phyloP scores from a whole-genome alignment of 2,329 filamentous ascomycete species.

The Penicillium sp. region DNA sequence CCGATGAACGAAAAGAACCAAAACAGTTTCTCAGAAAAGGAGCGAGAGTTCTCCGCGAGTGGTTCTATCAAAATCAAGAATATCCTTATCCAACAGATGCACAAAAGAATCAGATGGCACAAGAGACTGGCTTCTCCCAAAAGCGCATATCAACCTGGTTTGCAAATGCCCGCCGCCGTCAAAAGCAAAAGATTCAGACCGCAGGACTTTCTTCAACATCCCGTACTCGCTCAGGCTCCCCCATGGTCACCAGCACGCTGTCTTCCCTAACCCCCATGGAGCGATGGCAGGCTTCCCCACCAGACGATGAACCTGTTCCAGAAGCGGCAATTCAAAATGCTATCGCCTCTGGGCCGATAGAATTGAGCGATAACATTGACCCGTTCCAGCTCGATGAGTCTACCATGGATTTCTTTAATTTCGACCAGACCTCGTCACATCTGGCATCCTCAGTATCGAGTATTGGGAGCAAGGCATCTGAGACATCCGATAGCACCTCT shows the following conservation, averaged over 20 bases:
- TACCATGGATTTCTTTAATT: conserved; percentile 28
- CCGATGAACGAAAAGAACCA: conserved; percentile 22
- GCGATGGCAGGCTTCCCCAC: conserved; percentile 47
- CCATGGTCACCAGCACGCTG: conserved; percentile 41
- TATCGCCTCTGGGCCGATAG: conserved; percentile 18
- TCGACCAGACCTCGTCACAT: conserved; percentile 30
- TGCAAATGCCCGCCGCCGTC: conserved; percentile 52
- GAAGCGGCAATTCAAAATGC: conserved; percentile 43
- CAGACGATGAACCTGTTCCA: conserved; percentile 48
- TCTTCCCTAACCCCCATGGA: conserved; percentile 50
- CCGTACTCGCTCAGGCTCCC: conserved; percentile 43
- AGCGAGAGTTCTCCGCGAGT: conserved; percentile 47
- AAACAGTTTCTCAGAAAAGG: conserved; percentile 49
- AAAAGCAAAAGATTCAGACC: conserved; percentile 38
- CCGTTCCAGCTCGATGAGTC: conserved; percentile 18
- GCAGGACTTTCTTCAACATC: conserved; percentile 21
- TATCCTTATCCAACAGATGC: conserved; percentile 52
- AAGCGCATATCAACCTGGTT: conserved; percentile 54
- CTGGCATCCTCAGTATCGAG: conserved; percentile 34
- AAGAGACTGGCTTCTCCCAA: conserved; percentile 48
- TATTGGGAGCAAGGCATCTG: conserved; percentile 30
- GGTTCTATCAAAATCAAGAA: conserved; percentile 49
- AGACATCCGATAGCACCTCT: conserved; percentile 33
- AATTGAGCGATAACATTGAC: conserved; percentile 6
- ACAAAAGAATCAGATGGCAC: conserved; percentile 44